A percentile compares a stretch with the other conserved stretches of the same genome.
Evolutionary conservation across 140 eudicot species (phyloP).

Genomic region (Oenanthe javanica): DNA sequence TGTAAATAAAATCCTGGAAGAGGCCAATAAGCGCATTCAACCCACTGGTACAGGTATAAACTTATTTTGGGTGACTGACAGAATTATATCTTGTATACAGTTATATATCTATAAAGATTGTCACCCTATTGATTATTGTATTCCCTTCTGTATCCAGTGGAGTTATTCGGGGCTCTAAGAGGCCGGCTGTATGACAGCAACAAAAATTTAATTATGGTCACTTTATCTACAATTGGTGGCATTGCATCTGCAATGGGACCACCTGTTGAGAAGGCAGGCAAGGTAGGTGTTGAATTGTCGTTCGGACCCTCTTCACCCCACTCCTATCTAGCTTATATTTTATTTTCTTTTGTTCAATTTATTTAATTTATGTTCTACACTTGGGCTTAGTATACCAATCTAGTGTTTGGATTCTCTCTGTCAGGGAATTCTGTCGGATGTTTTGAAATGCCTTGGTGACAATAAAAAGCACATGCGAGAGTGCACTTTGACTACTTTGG

Average conservation of each 20-base stretch:
- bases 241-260: conserved; percentile 97
- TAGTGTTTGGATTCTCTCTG: conserved; percentile 4
- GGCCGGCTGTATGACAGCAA: conserved; percentile 87
- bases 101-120: background rate
- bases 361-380: background rate
- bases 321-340: background rate
- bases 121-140: background rate
- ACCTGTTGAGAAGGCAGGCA: conserved; percentile 89
- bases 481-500: conserved; percentile 74
- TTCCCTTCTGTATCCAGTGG: conserved; percentile 39
- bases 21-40: conserved; percentile 96
- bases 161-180: conserved; percentile 92
- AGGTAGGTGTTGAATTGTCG: conserved; percentile 62
- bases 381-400: background rate
- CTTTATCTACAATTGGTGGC: conserved; percentile 73
- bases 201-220: conserved; percentile 79
- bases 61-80: background rate
- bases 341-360: background rate
- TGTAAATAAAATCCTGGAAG: conserved; percentile 83
- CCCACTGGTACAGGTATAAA: conserved; percentile 86
- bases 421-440: conserved; percentile 88
- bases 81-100: background rate
- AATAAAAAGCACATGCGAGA: conserved; percentile 94
- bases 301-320: background rate
- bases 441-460: conserved; percentile 93